Base-by-base conservation (phyloP, 306 rosid genomes). In the Urtica urens region DNA sequence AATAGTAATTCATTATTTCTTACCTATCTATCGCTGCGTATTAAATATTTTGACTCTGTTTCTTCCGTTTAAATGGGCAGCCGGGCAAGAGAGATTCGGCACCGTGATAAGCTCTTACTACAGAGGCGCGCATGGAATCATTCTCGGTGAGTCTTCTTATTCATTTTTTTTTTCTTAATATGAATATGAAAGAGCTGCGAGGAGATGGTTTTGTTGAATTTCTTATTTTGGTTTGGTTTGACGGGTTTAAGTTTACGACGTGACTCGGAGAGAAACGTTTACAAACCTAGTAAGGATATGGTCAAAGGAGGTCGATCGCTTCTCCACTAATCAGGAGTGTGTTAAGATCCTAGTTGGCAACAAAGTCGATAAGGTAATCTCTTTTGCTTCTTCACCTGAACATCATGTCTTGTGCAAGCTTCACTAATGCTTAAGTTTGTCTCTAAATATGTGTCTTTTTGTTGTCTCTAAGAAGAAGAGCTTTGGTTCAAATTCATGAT, bases 81-180 rank as follows among this genome's bases (percentile, higher is more conserved):
- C 99, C 46, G 99, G 95, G 56, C 99, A 90, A 56, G 99, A 90
- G 80, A 81, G 94, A 76, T 90, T 90, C 25, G 94, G 99, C 68
- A 85, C 87, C 4, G 76, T 90, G 15, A 85, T 77, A 59, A 74
- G 92, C 53, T 90, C 99, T 19, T 90, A 81, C 63, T 90, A 90
- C 72, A 74, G 99, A 81, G 95, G 95, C 13, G 87, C 99, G 38
- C 94, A 90, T 40, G 99, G 99, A 75, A 79, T 85, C 63, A 57
- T 90, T 59, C 94, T 90, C 16, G 99, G 99, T 85, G 85, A 57
- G 75, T 53, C 43, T 24, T 19, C 16, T 2, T 51, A 1, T 20
- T 23, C 18, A 18, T n/a, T 11, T 7, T 20, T 30, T 15, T 60
- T 24, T 23, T 29, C 11, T 14, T 3, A 1, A 31, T 12, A 5